Conservation (phyloP, 306 rosid species). For the Cyclanthera cordifolia region DNA sequence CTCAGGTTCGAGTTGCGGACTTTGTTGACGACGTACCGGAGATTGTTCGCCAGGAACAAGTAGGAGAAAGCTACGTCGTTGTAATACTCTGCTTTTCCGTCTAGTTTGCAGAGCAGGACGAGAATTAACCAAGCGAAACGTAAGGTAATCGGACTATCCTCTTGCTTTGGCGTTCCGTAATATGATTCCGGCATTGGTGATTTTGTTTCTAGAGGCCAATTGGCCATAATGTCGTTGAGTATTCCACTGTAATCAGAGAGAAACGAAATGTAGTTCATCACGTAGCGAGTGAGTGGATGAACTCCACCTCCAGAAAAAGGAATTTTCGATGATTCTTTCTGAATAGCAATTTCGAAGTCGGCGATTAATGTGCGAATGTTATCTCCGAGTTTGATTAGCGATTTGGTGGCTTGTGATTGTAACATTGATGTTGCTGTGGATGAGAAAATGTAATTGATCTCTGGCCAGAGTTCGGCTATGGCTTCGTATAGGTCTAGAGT, state of each 20-base stretch:
- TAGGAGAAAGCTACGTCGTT: slow-evolving; percentile 47
- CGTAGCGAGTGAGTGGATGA: slow-evolving; percentile 64
- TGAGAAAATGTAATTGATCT: slow-evolving; percentile 38
- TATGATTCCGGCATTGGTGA: slow-evolving; percentile 41
- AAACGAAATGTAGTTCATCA: slow-evolving; percentile 42
- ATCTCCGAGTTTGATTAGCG: slow-evolving; percentile 23
- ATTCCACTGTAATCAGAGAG: slow-evolving; percentile 37
- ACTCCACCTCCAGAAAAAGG: slow-evolving; percentile 43
- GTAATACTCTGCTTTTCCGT: slow-evolving; percentile 37
- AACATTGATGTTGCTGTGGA: slow-evolving; percentile 28
- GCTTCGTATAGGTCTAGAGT: slow-evolving; percentile 39
- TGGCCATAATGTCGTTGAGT: slow-evolving; percentile 31
- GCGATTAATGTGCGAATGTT: slow-evolving; percentile 25
- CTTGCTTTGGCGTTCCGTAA: slow-evolving; percentile 14
- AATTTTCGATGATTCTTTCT: slow-evolving; percentile 35
- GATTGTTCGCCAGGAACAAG: slow-evolving; percentile 56
- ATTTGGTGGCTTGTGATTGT: slow-evolving; percentile 28
- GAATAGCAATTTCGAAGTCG: slow-evolving; percentile 42
- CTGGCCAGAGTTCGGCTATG: slow-evolving; percentile 28
- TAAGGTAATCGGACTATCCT: slow-evolving; percentile 21
- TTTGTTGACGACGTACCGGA: slow-evolving; percentile 50
- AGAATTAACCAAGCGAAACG: slow-evolving; percentile 48
- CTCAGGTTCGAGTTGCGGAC: slow-evolving; percentile 40
- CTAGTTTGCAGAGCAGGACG: slow-evolving; percentile 50
- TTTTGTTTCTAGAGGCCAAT: slow-evolving; percentile 21